A percentile compares a stretch with the other conserved stretches of the same genome.
These are phyloP conservation scores for Cryomyces antarcticus DNA, from an alignment of 495 filamentous ascomycete genomes.

Conservation along the genomic window DNA sequence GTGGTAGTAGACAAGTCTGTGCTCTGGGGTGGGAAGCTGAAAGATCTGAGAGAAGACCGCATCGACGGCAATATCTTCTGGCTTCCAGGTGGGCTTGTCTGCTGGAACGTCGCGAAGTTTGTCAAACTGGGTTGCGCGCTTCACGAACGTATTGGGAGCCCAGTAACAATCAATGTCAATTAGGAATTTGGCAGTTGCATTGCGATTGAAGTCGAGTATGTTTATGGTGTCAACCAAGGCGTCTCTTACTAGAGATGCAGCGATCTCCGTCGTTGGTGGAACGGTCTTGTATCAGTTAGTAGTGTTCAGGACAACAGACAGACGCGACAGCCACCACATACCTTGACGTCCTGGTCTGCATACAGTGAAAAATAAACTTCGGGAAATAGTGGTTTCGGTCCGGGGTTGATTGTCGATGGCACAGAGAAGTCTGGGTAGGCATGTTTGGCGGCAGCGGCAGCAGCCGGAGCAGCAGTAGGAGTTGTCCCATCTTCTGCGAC, in stretches of 20 bases:
- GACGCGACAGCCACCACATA: not conserved
- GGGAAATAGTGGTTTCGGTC: constrained; percentile 60
- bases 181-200: constrained; percentile 64
- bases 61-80: constrained; percentile 92
- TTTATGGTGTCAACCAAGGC: constrained; percentile 85
- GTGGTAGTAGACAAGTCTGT: constrained; percentile 94
- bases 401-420: constrained; percentile 53
- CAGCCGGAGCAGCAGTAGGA: no score
- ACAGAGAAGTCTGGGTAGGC: constrained; percentile 52
- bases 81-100: constrained; percentile 76
- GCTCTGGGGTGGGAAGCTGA: constrained; percentile 67
- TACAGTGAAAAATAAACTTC: constrained; percentile 92
- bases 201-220: constrained; percentile 78
- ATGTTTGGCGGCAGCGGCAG: no score
- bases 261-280: constrained; percentile 50
- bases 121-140: constrained; percentile 81
- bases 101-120: constrained; percentile 50
- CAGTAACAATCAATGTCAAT: constrained; percentile 95
- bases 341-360: constrained; percentile 63
- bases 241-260: constrained; percentile 68
- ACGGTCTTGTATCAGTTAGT: constrained; percentile 35
- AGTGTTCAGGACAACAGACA: not conserved
- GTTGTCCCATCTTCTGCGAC: constrained; percentile 4
- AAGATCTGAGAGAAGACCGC: constrained; percentile 91
- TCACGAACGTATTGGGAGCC: constrained; percentile 67